Conservation (phyloP, 768 basidiomycete species). For the Candolleomyces eurysporus region DNA sequence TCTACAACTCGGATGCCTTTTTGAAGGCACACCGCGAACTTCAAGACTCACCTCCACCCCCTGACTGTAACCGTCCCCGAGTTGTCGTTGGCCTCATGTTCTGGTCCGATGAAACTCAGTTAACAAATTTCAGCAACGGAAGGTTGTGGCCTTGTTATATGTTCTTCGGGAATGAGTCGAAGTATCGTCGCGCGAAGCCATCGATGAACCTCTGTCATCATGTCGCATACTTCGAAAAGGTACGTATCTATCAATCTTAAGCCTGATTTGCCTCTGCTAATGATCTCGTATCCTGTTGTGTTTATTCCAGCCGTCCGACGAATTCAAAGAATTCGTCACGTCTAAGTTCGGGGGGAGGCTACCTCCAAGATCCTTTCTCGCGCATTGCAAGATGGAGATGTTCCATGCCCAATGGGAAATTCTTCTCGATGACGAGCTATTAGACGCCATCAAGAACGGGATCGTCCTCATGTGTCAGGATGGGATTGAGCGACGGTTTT, state of each 20-base stretch:
- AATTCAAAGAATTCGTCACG: constrained; percentile 1
- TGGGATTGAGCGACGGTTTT: constrained; percentile 19
- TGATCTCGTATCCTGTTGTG: not conserved
- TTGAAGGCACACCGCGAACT: constrained; percentile 5
- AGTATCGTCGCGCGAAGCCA: constrained; percentile 26
- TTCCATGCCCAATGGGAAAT: constrained; percentile 24
- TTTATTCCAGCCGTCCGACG: not conserved
- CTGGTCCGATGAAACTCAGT: constrained; percentile 26
- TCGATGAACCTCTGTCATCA: constrained; percentile 23
- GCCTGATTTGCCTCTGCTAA: not conserved
- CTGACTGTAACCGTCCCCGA: not conserved
- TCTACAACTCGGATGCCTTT: constrained; percentile 8
- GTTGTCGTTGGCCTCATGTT: constrained; percentile 24
- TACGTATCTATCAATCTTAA: not conserved
- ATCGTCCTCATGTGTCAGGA: constrained; percentile 23
- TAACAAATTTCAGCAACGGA: constrained; percentile 21
- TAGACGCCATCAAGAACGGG: constrained; percentile 23
- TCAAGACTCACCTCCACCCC: not conserved
- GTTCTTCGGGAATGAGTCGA: constrained; percentile 32
- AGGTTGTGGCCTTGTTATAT: constrained; percentile 33
- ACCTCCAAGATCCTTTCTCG: constrained; percentile 14
- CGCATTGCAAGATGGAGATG: constrained; percentile 25
- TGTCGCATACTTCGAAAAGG: constrained; percentile 28
- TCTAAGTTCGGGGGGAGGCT: not conserved
- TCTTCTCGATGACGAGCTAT: constrained; percentile 21